Conservation (phyloP, 371 early-diverging fungal genomes). For the Mortierella sp. region DNA sequence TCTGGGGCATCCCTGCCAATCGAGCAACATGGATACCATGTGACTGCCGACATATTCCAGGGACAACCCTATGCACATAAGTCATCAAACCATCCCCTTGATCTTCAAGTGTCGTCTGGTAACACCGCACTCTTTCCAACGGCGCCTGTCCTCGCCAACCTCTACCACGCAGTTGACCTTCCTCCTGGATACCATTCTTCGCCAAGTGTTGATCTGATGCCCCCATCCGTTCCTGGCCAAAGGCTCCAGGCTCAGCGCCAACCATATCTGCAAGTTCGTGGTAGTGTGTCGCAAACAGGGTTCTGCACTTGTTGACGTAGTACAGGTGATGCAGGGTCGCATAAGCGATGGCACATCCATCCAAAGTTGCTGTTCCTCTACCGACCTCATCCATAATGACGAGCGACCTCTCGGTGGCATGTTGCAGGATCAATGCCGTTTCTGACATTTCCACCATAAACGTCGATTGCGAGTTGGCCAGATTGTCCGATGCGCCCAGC, state of each 20-base stretch:
- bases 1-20: constrained; percentile 71
- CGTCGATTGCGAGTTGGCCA: constrained; percentile 88
- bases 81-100: constrained; percentile 62
- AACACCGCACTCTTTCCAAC: constrained; percentile 61
- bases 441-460: constrained; percentile 99
- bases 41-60: constrained; percentile 79
- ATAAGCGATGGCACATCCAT: constrained; percentile 94
- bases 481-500: constrained; percentile 84
- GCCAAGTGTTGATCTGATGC: background rate
- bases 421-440: constrained; percentile 88
- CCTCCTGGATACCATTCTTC: background rate
- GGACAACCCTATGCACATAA: constrained; percentile 75
- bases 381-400: constrained; percentile 98
- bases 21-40: constrained; percentile 85
- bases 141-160: constrained; percentile 39
- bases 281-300: constrained; percentile 98
- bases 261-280: constrained; percentile 79
- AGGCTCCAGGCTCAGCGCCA: constrained; percentile 34
- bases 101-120: constrained; percentile 67
- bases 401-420: constrained; percentile 86
- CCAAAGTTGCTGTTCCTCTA: constrained; percentile 95
- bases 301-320: constrained; percentile 59
- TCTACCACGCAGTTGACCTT: background rate
- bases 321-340: constrained; percentile 89
- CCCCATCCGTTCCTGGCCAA: background rate